These are phyloP conservation scores for Aspergillus udagawae DNA, from an alignment of 2,329 filamentous ascomycete species.

Conservation along the genomic window DNA sequence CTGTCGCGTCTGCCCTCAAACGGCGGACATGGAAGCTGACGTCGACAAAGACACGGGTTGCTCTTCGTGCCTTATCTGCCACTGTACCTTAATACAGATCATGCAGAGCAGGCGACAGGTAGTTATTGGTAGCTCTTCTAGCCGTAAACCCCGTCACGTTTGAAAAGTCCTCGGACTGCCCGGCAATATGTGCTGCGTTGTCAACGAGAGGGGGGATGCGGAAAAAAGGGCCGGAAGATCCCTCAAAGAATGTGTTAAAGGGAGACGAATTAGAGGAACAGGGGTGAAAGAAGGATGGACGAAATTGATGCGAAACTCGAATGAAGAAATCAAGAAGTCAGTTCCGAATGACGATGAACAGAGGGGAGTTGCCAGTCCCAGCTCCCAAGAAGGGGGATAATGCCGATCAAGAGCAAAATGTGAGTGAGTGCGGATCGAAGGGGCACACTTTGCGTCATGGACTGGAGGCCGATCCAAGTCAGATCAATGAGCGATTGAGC, in stretches of 20 bases:
- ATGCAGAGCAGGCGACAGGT: background rate
- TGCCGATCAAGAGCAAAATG: conserved; percentile 1
- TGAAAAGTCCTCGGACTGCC: background rate
- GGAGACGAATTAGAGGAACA: conserved; percentile 5
- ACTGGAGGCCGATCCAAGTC: background rate
- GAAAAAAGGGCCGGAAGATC: background rate
- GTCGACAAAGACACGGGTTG: background rate
- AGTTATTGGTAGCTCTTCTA: background rate
- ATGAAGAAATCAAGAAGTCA: conserved; percentile 6
- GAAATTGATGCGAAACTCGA: background rate
- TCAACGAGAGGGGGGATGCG: background rate
- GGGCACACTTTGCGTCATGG: conserved; percentile 7
- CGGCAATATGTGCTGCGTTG: background rate
- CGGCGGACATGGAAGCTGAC: conserved; percentile 3
- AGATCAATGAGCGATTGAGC: background rate
- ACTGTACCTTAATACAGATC: background rate
- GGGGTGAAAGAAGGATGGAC: conserved; percentile 2
- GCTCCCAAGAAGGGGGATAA: background rate
- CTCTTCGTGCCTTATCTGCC: background rate
- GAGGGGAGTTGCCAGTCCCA: background rate
- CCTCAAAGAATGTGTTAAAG: conserved; percentile 1
- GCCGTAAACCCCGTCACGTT: background rate
- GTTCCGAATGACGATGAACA: background rate
- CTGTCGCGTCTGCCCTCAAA: conserved; percentile 2
- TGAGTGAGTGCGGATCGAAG: conserved; percentile 1